Evolutionary conservation across 345 rosid genomes (phyloP), one percentile per base, ranked within the genome.

Genomic region (Boechera retrofracta): DNA sequence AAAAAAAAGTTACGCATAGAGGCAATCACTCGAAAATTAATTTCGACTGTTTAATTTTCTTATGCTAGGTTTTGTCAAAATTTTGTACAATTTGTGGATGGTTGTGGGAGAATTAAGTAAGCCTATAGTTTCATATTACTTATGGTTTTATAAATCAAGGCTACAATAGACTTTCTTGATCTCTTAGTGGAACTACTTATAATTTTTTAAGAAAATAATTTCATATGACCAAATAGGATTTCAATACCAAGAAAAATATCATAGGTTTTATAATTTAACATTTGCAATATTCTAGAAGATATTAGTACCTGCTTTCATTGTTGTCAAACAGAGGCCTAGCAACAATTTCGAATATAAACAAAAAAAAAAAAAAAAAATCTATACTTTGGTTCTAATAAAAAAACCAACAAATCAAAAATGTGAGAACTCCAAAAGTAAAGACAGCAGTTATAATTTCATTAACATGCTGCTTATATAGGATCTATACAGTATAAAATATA

Each of bases 401-500:
- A 60, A 24, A 24, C 57, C 49, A 48, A 11, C 15, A 51, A 21
- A 48, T 53, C 41, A 10, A 33, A 39, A 28, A 36, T 49, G 41
- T 38, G 31, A 29, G 33, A 60, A 48, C 49, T 60, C 28, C n/a
- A 35, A 60, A 48, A 72, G 29, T 35, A 35, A 47, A 59, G 36
- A 48, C 38, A 35, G 26, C 67, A 47, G 35, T 24, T 3, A 59
- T 59, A 60, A 48, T 35, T 8, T 59, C 67, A 36, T 35, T 15
- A 12, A 26, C 33, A 47, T 71, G 67, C 36, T 71, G 67, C 36
- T 47, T 24, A 16, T n/a, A 11, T 21, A 5, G 21, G 32, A 71
- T 21, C 32, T 28, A 13, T 24, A 8, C n/a, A 45, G 36, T 33
- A 24, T 24, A 48, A 60, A 60, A 52, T 29, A 18, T 54, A 53